Evolutionary conservation across 1,139 yeast genomes (phyloP), one percentile per base, ranked within the genome.

Genomic region (Yamadazyma dendronema): DNA sequence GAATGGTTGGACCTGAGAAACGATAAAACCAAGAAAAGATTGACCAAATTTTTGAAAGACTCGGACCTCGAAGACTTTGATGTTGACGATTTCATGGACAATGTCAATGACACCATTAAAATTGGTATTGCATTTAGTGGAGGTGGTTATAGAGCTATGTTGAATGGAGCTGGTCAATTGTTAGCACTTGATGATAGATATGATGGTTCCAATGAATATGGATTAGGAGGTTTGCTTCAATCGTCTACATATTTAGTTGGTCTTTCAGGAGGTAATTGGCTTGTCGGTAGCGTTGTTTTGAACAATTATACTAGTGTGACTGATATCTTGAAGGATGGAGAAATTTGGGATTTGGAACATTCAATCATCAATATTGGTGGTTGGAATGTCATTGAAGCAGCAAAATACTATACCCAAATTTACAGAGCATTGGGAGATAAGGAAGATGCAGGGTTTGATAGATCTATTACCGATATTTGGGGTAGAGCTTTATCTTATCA

Each of bases 391-490:
- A 61, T 83, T 43, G 63, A 72, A 42, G 77, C 86, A 12, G 71
- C 69, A 12, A 50, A 62, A 4, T 82, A 81, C 59, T 84, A 81
- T 72, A 65, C 69, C 41, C 54, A 62, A 25, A 73, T 86, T 35
- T 52, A 61, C 33, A 74, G 74, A 40, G 81, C 77, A 33, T 65
- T 84, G 22, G 67, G 74, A 19, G 79, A 52, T 30, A 89, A 90
- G 61, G 62, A 67, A 41, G 69, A 79, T 29, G 95, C 95, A 1
- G 96, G 96, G 2, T 90, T 74, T 61, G 81, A 83, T 36, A 66
- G 81, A 24, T 78, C 90, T 4, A 52, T 90, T 39, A 88, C 96
- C n/a, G 97, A 89, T 64, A 76, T 85, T 44, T 90, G 97, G 97
- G 95, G 94, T n/a, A 71, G 95, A 54, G 83, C 88, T 1, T 67